phyloP scores from a whole-genome alignment of 2,329 filamentous ascomycete species.

The Trichoderma koningii region DNA sequence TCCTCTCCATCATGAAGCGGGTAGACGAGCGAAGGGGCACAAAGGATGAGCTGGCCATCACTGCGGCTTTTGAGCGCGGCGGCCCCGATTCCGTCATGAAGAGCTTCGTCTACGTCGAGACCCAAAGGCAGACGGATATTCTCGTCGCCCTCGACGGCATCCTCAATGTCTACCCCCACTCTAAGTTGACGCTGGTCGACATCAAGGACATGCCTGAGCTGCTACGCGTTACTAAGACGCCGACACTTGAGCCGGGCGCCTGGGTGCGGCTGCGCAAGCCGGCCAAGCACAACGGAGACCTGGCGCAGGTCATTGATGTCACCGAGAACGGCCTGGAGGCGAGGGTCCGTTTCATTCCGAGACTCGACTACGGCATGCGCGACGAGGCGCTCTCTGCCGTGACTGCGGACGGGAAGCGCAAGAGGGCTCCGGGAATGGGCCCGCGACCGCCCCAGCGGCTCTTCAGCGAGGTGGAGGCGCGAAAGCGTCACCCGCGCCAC shows the following conservation, averaged over 20 bases:
- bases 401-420: slow-evolving; percentile 71
- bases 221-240: slow-evolving; percentile 84
- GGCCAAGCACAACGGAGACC: slow-evolving; percentile 80
- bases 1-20: slow-evolving; percentile 85
- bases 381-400: slow-evolving; percentile 63
- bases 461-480: slow-evolving; percentile 90
- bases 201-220: slow-evolving; percentile 98
- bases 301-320: slow-evolving; percentile 89
- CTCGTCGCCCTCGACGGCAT: slow-evolving; percentile 79
- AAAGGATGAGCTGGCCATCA: slow-evolving; percentile 80
- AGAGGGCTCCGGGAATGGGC: slow-evolving; percentile 64
- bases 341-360: slow-evolving; percentile 81
- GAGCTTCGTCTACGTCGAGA: slow-evolving; percentile 94
- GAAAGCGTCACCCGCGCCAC: slow-evolving; percentile 74
- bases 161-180: slow-evolving; percentile 85
- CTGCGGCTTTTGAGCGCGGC: slow-evolving; percentile 88
- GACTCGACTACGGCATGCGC: slow-evolving; percentile 86
- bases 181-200: slow-evolving; percentile 83
- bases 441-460: slow-evolving; percentile 82
- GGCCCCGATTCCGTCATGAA: slow-evolving; percentile 78
- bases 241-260: slow-evolving; percentile 79
- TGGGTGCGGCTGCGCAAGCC: slow-evolving; percentile 87
- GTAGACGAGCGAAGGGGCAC: slow-evolving; percentile 78
- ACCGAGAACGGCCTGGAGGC: slow-evolving; percentile 91
- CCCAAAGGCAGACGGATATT: slow-evolving; percentile 83